Evolutionary conservation across 805 yeast genomes (phyloP).

Genomic region (Candida nonsorbophila): DNA sequence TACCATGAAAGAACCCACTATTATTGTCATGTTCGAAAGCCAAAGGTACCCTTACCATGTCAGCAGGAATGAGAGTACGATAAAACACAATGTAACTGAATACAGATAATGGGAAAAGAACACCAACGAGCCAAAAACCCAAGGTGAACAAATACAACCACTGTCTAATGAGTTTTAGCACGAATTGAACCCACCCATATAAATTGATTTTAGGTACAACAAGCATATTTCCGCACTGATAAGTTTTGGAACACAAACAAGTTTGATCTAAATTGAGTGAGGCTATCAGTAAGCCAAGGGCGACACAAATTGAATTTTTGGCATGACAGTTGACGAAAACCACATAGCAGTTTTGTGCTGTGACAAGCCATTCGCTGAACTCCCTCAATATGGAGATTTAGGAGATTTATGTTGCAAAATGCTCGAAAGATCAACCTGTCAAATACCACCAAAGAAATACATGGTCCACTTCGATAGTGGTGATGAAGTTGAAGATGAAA

Average conservation of each 20-base stretch:
- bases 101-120: constrained; percentile 30
- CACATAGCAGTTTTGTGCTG: constrained; percentile 33
- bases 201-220: no score
- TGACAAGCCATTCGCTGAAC: constrained; percentile 28
- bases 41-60: constrained; percentile 12
- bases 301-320: background rate
- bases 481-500: constrained; percentile 8
- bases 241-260: background rate
- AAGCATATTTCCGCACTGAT: no score
- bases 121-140: constrained; percentile 15
- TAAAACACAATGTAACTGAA: constrained; percentile 32
- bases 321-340: background rate
- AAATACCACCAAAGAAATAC: constrained; percentile 25
- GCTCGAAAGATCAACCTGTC: constrained; percentile 12
- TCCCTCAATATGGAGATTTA: constrained; percentile 49
- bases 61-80: constrained; percentile 24
- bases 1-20: background rate
- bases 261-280: background rate
- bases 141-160: constrained; percentile 18
- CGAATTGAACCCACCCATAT: no score
- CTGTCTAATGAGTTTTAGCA: no score
- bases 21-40: constrained; percentile 1
- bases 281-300: background rate
- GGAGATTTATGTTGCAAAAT: constrained; percentile 42
- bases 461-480: constrained; percentile 24